A percentile compares a stretch with the other conserved stretches of the same genome.
phyloP scores from a whole-genome alignment of 108 stramenopile species.

The Phaeodactylum tricornutum region DNA sequence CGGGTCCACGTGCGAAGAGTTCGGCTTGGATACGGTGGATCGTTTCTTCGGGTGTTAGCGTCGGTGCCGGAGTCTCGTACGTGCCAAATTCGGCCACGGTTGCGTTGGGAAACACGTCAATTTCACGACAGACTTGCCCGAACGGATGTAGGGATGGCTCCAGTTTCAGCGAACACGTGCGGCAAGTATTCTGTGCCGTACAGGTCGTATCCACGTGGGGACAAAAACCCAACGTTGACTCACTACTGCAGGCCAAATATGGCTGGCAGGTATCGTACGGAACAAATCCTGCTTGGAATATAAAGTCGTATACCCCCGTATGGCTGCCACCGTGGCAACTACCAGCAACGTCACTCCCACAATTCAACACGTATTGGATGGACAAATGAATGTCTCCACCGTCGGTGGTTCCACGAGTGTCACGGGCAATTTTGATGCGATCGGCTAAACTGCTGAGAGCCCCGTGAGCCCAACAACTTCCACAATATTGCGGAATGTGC shows the following conservation, averaged over 20 bases:
- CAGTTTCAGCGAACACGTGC: constrained; percentile 46
- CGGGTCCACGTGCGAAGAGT: constrained; percentile 88
- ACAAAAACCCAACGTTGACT: constrained; percentile 71
- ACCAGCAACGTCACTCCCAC: constrained; percentile 31
- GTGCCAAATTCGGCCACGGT: constrained; percentile 85
- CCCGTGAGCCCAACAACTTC: constrained; percentile 80
- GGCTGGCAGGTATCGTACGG: constrained; percentile 67
- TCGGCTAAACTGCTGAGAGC: constrained; percentile 57
- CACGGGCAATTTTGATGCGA: constrained; percentile 69
- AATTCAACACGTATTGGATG: constrained; percentile 51
- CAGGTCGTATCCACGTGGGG: constrained; percentile 67
- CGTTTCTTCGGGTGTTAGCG: constrained; percentile 9
- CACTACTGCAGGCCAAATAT: constrained; percentile 77
- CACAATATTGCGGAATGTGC: constrained; percentile 75
- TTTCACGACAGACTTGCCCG: constrained; percentile 41
- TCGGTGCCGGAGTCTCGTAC: constrained; percentile 19
- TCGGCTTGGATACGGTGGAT: constrained; percentile 58
- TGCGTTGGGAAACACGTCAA: constrained; percentile 81
- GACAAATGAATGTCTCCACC: constrained; percentile 31
- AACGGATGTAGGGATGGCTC: constrained; percentile 3
- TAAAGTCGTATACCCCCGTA: constrained; percentile 58
- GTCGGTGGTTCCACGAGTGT: background rate
- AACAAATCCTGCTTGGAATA: constrained; percentile 37
- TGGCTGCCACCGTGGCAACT: constrained; percentile 26
- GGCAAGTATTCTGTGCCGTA: constrained; percentile 53